These are phyloP conservation scores for Brasenia schreberi DNA, from an alignment of 164 flowering plant genomes.

Conservation along the genomic window DNA sequence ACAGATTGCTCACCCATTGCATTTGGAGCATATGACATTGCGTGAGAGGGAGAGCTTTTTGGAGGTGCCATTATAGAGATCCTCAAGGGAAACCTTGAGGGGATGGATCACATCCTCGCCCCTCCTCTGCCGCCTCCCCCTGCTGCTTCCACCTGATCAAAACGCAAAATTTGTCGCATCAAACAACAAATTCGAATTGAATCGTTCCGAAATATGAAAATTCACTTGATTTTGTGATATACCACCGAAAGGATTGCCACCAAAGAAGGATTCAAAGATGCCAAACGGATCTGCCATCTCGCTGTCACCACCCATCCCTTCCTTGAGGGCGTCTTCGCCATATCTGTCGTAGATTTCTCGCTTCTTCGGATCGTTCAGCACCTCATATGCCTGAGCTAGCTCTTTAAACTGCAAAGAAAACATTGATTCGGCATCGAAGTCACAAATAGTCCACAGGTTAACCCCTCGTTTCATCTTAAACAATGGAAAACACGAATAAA, in stretches of 20 bases:
- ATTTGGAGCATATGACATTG: constrained; percentile 69
- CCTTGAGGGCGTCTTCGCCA: constrained; percentile 93
- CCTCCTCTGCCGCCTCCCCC: constrained; percentile 49
- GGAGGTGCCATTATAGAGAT: constrained; percentile 42
- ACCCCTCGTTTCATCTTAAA: too few species aligned
- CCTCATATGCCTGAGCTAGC: constrained; percentile 88
- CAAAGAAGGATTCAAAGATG: constrained; percentile 74
- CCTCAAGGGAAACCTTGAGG: constrained; percentile 54
- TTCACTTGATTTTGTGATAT: neutral
- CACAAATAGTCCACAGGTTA: too few species aligned
- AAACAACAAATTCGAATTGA: neutral
- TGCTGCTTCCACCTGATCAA: constrained; percentile 33
- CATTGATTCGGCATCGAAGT: neutral
- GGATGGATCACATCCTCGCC: constrained; percentile 66
- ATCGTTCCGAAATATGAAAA: constrained; percentile 1
- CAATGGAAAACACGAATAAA: too few species aligned
- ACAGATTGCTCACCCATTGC: constrained; percentile 47
- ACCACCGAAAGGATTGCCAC: constrained; percentile 30
- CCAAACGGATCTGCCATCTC: constrained; percentile 75
- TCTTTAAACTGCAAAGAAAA: constrained; percentile 57
- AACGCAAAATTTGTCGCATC: neutral
- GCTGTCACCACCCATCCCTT: constrained; percentile 74
- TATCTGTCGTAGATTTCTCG: constrained; percentile 81
- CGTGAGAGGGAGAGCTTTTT: constrained; percentile 73
- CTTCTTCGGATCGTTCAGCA: constrained; percentile 74